A percentile compares a stretch with the other conserved stretches of the same genome.
Conservation (phyloP, 2,329 filamentous ascomycete genomes). For the Exophiala dermatitidis region DNA sequence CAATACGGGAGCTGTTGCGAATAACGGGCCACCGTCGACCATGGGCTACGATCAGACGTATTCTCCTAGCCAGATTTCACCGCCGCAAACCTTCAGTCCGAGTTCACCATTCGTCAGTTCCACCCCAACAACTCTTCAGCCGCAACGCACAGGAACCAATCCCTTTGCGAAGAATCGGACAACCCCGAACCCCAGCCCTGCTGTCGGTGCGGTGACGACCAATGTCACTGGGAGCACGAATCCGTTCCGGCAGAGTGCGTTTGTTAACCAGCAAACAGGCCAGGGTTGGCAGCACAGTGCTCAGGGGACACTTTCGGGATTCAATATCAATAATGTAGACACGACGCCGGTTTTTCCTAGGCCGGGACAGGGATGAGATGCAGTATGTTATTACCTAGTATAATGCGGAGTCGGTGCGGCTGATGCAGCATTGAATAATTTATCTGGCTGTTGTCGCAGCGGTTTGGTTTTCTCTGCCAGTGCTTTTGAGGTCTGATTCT, state of each 20-base stretch:
- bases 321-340: slow-evolving; percentile 65
- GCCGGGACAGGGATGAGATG: slow-evolving; percentile 47
- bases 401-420: neutral
- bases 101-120: slow-evolving; percentile 15
- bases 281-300: slow-evolving; percentile 79
- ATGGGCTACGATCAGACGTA: slow-evolving; percentile 30
- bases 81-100: slow-evolving; percentile 30
- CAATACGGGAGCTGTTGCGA: slow-evolving; percentile 27
- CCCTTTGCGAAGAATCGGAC: slow-evolving; percentile 55
- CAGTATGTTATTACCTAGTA: slow-evolving; percentile 17
- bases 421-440: neutral
- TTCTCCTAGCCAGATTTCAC: slow-evolving; percentile 29
- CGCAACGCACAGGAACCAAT: slow-evolving; percentile 62
- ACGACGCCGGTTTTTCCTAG: slow-evolving; percentile 82
- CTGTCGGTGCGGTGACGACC: slow-evolving; percentile 51
- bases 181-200: slow-evolving; percentile 31
- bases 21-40: slow-evolving; percentile 5
- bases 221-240: slow-evolving; percentile 87
- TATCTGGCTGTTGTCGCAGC: too few relatives aligned
- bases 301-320: slow-evolving; percentile 68
- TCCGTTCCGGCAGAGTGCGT: slow-evolving; percentile 84
- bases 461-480: too few relatives aligned
- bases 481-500: neutral
- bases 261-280: slow-evolving; percentile 82
- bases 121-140: slow-evolving; percentile 39